These are phyloP conservation scores for Phytophthora kernoviae DNA, from an alignment of 352 stramenopile species.

Conservation along the genomic window DNA sequence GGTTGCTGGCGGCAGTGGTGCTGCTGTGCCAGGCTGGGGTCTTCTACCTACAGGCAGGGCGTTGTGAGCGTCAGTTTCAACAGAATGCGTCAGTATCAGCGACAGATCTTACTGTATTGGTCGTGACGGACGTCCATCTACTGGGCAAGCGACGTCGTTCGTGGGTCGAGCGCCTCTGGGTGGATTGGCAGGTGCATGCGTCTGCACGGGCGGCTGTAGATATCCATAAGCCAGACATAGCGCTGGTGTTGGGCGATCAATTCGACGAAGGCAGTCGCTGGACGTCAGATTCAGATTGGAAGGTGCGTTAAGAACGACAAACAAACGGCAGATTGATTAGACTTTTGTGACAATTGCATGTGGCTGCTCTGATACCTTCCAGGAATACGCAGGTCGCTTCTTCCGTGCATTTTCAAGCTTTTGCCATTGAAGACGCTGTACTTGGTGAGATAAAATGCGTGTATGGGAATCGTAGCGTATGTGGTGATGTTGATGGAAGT, in stretches of 20 bases:
- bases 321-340: too few relatives aligned
- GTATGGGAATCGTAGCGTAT: neutral
- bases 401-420: constrained; percentile 45
- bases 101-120: constrained; percentile 42
- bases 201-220: constrained; percentile 45
- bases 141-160: constrained; percentile 68
- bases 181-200: constrained; percentile 70
- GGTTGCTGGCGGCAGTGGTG: constrained; percentile 25
- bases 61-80: constrained; percentile 29
- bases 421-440: constrained; percentile 56
- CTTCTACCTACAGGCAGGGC: constrained; percentile 68
- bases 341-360: neutral
- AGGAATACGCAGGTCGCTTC: constrained; percentile 66
- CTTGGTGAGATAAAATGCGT: constrained; percentile 29
- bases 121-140: constrained; percentile 78
- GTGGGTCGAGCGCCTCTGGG: constrained; percentile 65
- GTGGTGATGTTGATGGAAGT: neutral
- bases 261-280: constrained; percentile 69
- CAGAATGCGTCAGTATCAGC: neutral
- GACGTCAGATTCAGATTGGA: constrained; percentile 54
- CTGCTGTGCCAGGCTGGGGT: constrained; percentile 53
- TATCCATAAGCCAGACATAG: constrained; percentile 58
- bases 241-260: constrained; percentile 75
- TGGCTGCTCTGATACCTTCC: neutral
- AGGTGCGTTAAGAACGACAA: constrained; percentile 27